These are phyloP conservation scores for Pulchroboletus neoregius DNA, from an alignment of 1,284 basidiomycete genomes.

Conservation along the genomic window DNA sequence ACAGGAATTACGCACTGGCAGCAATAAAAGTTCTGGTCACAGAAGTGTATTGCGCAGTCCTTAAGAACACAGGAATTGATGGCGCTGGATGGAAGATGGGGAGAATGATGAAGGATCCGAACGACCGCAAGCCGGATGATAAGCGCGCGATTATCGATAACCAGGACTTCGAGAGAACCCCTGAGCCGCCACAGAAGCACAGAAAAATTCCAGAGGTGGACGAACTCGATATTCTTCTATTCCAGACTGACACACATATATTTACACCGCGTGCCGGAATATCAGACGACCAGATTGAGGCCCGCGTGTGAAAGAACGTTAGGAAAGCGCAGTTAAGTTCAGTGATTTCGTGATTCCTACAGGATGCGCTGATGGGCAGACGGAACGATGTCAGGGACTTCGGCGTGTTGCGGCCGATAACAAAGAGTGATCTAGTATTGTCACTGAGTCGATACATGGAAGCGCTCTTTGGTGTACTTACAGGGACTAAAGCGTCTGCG, in stretches of 20 bases:
- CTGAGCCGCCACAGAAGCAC: constrained; percentile 31
- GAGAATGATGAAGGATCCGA: not conserved
- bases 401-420: not conserved
- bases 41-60: not conserved
- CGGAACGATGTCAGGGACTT: constrained; percentile 6
- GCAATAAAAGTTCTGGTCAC: not conserved
- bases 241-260: constrained; percentile 20
- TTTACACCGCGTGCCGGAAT: constrained; percentile 14
- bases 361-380: constrained; percentile 4
- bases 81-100: not conserved
- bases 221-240: constrained; percentile 22
- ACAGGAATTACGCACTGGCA: constrained; percentile 11
- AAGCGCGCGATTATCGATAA: constrained; percentile 28
- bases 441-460: no score
- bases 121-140: constrained; percentile 12
- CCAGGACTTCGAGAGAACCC: constrained; percentile 18
- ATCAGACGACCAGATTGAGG: constrained; percentile 12
- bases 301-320: constrained; percentile 21
- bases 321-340: constrained; percentile 19
- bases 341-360: constrained; percentile 15
- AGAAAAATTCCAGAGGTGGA: constrained; percentile 24
- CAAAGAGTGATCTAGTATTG: no score
- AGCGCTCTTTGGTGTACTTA: constrained; percentile 1
- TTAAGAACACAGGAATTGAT: constrained; percentile 1
- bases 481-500: constrained; percentile 6